phyloP scores from a whole-genome alignment of 2,329 filamentous ascomycete species.

The Arthrocladium fulminans region DNA sequence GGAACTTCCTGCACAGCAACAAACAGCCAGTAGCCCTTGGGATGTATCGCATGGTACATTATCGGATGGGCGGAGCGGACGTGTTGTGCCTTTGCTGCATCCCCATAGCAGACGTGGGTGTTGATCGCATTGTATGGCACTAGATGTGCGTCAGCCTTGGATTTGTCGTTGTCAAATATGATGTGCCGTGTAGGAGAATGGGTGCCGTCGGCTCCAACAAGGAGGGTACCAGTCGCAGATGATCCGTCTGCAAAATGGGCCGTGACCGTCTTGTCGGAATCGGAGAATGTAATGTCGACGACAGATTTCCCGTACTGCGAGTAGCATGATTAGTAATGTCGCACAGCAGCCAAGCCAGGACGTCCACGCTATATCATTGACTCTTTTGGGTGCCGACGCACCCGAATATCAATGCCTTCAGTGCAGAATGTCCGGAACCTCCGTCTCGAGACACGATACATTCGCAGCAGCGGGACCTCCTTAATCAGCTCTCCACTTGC shows the following conservation, averaged over 20 bases:
- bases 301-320: slow-evolving; percentile 20
- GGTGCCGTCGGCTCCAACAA: slow-evolving; percentile 25
- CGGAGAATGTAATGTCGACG: slow-evolving; percentile 16
- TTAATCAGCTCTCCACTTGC: slow-evolving; percentile 23
- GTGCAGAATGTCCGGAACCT: slow-evolving; percentile 23
- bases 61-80: slow-evolving; percentile 20
- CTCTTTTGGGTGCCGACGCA: neutral
- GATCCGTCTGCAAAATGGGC: slow-evolving; percentile 18
- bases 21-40: slow-evolving; percentile 16
- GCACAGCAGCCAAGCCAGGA: neutral
- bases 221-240: slow-evolving; percentile 15
- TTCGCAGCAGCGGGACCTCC: slow-evolving; percentile 21
- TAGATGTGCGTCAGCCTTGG: slow-evolving; percentile 8
- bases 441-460: slow-evolving; percentile 24
- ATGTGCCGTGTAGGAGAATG: slow-evolving; percentile 20
- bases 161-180: slow-evolving; percentile 16
- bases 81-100: slow-evolving; percentile 22
- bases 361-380: neutral
- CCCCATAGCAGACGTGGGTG: slow-evolving; percentile 21
- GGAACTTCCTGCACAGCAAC: slow-evolving; percentile 23
- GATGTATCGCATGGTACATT: slow-evolving; percentile 17
- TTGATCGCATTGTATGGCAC: slow-evolving; percentile 22
- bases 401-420: slow-evolving; percentile 21
- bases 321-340: neutral
- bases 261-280: slow-evolving; percentile 19